Evolutionary conservation across 768 basidiomycete species (phyloP), one percentile per base, ranked within the genome.

Genomic region (Boletus rubescentipes): DNA sequence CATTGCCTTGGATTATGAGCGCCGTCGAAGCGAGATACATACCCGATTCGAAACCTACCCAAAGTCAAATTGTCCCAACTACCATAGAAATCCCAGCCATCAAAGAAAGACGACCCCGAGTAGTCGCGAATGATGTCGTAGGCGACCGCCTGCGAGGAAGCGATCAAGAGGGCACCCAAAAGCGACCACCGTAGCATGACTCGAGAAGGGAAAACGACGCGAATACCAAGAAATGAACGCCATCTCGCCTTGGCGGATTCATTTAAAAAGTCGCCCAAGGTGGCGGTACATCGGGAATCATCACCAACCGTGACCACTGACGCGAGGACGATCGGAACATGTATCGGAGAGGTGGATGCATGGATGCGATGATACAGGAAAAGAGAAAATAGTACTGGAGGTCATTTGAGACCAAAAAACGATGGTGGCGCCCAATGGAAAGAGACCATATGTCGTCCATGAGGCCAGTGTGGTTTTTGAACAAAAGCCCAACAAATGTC

Each of bases 51-150:
- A 68, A 26, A 49, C 67, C 26, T 15, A 73, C 72, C 65, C 43
- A 35, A 57, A 1, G 78, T 83, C 35, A 76, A 66, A 47, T 82
- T 80, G 58, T 82, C 81, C 18, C 68, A 70, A 43, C 59, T 69
- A 12, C 77, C 78, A 60, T 79, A 83, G 65, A 80, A 85, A 49
- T 75, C 66, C 81, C 82, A 86, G 3, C 72, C 64, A 51, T 81
- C 68, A 56, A 85, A 86, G 66, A 86, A 86, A 1, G 68, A 72
- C 2, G 54, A 36, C 0, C 84, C 84, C 14, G 75, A 63, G 61
- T 83, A 78, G 35, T 77, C 75, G 10, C 66, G 75, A 8, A 78
- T 41, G 10, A 81, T 66, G 31, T 67, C 58, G 61, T 77, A 80
- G 31, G 63, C 60, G 5, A 39, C 32, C 16, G 41, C 57, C 21